Evolutionary conservation across 176 grass and related monocot species (phyloP).

Genomic region (Avena sativa): DNA sequence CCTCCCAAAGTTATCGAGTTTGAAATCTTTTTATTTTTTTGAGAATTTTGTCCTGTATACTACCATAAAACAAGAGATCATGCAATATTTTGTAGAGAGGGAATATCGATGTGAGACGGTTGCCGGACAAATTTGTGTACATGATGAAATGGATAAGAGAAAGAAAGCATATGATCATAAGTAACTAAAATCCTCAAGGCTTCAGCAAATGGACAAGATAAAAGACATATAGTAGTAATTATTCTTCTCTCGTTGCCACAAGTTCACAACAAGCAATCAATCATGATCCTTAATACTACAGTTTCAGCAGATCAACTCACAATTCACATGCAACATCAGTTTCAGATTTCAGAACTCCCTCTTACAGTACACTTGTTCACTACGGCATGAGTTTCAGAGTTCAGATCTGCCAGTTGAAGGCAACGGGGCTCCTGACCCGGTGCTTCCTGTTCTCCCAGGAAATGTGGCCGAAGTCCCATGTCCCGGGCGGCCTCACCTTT

Average conservation of each 20-base stretch:
- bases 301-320: background rate
- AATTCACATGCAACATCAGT: background rate
- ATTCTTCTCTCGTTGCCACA: background rate
- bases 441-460: slow-evolving; percentile 51
- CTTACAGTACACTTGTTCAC: background rate
- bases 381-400: background rate
- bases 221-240: too few species aligned
- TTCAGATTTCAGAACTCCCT: background rate
- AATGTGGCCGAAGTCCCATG: slow-evolving; percentile 18
- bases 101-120: background rate
- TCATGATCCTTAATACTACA: background rate
- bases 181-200: too few species aligned
- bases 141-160: background rate
- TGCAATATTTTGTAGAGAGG: background rate
- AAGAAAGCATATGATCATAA: too few species aligned
- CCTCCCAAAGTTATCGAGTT: too few species aligned
- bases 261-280: background rate
- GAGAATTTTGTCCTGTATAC: too few species aligned
- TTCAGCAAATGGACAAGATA: background rate
- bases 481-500: background rate
- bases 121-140: background rate
- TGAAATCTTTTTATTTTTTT: too few species aligned
- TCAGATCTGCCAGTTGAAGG: background rate
- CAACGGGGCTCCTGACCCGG: slow-evolving; percentile 41
- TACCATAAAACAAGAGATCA: too few species aligned